Evolutionary conservation across 2,329 filamentous ascomycete species (phyloP), one percentile per base, ranked within the genome.

Genomic region (Fusarium nanum): DNA sequence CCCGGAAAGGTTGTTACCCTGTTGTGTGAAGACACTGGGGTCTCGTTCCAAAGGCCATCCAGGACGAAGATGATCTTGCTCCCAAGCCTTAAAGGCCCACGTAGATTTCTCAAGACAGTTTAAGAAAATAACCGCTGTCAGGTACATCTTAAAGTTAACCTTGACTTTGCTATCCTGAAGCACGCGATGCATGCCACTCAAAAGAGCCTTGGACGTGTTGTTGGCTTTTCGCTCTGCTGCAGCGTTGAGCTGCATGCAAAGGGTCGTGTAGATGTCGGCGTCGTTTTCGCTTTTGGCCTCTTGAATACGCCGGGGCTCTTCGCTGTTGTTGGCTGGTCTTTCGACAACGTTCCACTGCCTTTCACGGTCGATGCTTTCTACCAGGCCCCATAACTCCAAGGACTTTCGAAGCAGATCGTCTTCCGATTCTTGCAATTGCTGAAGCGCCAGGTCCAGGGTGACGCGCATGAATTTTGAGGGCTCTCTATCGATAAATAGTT

Each of bases 81-180:
- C 88, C 88, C 88, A 91, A 3, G 87, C 88, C 67, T 90, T 89
- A 79, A 91, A 91, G 1, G 87, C 86, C 89, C 89, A 91, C 0
- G 88, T 91, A 0, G 88, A 88, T 79, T 91, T 91, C 75, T 91
- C 89, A 16, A 91, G 83, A 69, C 88, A 90, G 73, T 89, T 90
- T 49, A 91, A 83, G 66, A 91, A 86, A 56, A 91, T 86, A 58
- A 91, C 77, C 5, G 87, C 85, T 5, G 88, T 85, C 23, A 91
- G 83, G 72, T 89, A 91, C 78, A 89, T 86, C 69, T 85, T 85
- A 73, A 89, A 89, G 32, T 85, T 86, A 56, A 88, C 83, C 71
- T 85, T 87, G 59, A 83, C 84, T 73, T 89, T 88, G 77, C 86
- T 87, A 73, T 89, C 87, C 63, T 89, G 85, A 32, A 91, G 80